Evolutionary conservation across 441 rosid species (phyloP), one percentile per base, ranked within the genome.

Genomic region (California macrophylla): DNA sequence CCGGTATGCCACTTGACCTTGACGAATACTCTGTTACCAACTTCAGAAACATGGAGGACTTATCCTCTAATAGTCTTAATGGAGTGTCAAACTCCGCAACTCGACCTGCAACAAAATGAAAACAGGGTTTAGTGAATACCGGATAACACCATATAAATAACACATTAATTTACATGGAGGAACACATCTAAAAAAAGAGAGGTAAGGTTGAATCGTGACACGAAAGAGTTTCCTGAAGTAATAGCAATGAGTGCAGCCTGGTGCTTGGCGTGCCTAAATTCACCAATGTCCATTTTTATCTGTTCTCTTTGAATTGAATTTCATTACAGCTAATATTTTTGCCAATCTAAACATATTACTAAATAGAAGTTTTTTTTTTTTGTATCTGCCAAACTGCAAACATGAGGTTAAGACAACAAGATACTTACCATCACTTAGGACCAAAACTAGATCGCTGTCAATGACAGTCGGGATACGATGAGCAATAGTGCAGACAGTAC

Each of bases 401-500:
- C 52, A 63, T 20, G 25, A 30, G 69, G 24, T 69, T 9, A 71
- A 4, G 32, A 9, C 62, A 68, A 86, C 3, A 71, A 4, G 34
- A 8, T 62, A 70, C 89, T 5, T 66, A 91, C 98, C 98, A 64
- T 93, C 98, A 78, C 90, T 88, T 52, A 93, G 96, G 74, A 93
- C 98, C 81, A 93, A 82, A 80, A 93, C 98, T 24, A 89, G 79
- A 82, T 94, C 97, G 69, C 98, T 94, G 81, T 94, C 98, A 2
- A 93, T 93, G 64, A 93, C 97, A 42, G 98, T 91, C 45, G 96
- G 98, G 78, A 91, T 95, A 7, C 98, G 96, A 79, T 95, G 99
- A 23, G 99, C 99, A 73, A 95, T 92, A 21, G 99, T 95, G 87
- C 97, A 92, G 63, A 95, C 99, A 0, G 98, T 95, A 78, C 99